Base-by-base conservation (phyloP, 139 green algal genomes). In the Tetraselmis chui region DNA sequence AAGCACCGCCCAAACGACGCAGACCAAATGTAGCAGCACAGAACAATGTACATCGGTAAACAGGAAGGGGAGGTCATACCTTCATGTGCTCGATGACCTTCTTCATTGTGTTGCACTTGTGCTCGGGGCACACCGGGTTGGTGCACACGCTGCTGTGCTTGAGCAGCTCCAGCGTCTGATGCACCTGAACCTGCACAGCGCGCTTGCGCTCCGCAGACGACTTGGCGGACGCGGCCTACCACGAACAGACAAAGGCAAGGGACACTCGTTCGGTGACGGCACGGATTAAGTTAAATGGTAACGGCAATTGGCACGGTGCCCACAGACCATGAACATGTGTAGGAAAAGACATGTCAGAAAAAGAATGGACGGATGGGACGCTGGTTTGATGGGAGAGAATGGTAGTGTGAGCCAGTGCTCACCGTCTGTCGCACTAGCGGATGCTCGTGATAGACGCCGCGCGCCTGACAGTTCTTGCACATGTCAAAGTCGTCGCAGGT, bases 401-500 rank as follows among this genome's bases (percentile, higher is more conserved):
- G n/a, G n/a, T n/a, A n/a, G n/a, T n/a, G n/a, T n/a, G n/a, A n/a
- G n/a, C n/a, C n/a, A n/a, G n/a, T n/a, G n/a, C 45, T 67, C 45
- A 67, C 45, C 45, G 45, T 67, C 45, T 67, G 45, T 18, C 45
- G 85, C 24, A 82, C 84, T 82, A 96, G 91, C 11, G 89, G 89
- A 84, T 99, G 95, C 27, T 83, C 75, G 30, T 90, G 87, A 25
- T 75, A 59, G 30, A 84, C 59, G 2, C 84, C 84, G 0, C 83
- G 32, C 27, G 84, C 84, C 59, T 85, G 1, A 91, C 97, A 99
- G 23, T 59, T 80, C 0, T 78, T 80, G 90, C 97, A 99, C 85
- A 98, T 93, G 88, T 99, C 95, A 83, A 94, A 99, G 88, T 99
- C 96, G 0, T 87, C 31, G 88, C 96, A 99, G 27, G 90, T 85